Conservation (phyloP, 352 stramenopile genomes). For the Globisporangium acanthophoron region DNA sequence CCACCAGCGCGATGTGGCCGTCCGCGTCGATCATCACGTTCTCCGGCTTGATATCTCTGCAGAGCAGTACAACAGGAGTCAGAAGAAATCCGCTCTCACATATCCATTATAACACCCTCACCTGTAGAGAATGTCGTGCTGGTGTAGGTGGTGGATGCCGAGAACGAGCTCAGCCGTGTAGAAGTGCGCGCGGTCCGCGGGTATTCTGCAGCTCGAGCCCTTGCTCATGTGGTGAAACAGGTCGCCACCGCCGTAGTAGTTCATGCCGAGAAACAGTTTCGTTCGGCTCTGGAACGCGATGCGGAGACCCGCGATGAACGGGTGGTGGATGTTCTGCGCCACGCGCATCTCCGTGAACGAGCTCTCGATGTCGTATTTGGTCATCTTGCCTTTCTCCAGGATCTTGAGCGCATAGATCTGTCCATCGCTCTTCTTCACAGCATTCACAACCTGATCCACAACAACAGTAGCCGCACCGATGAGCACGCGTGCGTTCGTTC, state of each 20-base stretch:
- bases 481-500: too few species aligned
- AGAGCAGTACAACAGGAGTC: not conserved
- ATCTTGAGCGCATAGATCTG: constrained; percentile 91
- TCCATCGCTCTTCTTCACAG: constrained; percentile 86
- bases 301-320: constrained; percentile 78
- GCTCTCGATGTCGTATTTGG: constrained; percentile 86
- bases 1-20: constrained; percentile 93
- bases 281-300: constrained; percentile 87
- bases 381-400: constrained; percentile 87
- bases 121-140: constrained; percentile 94
- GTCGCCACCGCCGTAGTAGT: constrained; percentile 83
- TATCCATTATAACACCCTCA: constrained; percentile 1
- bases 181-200: constrained; percentile 79
- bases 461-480: not conserved
- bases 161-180: constrained; percentile 92
- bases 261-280: constrained; percentile 86
- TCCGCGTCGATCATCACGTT: constrained; percentile 95
- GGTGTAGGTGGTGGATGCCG: constrained; percentile 91
- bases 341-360: constrained; percentile 89
- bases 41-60: constrained; percentile 94
- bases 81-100: not conserved
- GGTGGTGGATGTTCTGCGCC: constrained; percentile 85
- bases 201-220: constrained; percentile 81
- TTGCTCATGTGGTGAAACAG: constrained; percentile 90
- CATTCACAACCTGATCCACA: constrained; percentile 65